Evolutionary conservation across 305 asterid species (phyloP).

Genomic region (Fraxinus dipetala): DNA sequence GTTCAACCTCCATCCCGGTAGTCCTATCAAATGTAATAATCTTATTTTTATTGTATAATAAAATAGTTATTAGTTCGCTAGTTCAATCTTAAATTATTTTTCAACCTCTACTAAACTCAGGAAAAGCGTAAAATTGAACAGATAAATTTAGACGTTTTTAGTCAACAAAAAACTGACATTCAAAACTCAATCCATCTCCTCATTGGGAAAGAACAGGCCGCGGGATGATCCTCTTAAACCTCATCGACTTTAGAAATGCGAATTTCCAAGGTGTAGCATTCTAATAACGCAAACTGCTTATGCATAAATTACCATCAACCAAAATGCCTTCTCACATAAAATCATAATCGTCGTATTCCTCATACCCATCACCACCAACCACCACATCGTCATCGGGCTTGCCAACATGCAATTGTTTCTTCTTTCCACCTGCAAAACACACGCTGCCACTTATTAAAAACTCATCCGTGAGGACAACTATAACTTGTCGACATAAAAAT

Average conservation of each 20-base stretch:
- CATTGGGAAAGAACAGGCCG: slow-evolving; percentile 34
- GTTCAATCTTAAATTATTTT: neutral
- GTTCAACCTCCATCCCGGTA: neutral
- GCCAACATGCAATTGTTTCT: slow-evolving; percentile 68
- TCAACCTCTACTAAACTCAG: neutral
- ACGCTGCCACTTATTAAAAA: slow-evolving; percentile 1
- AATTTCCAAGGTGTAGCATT: slow-evolving; percentile 15
- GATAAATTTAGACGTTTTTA: neutral
- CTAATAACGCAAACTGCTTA: slow-evolving; percentile 15
- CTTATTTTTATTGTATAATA: no score
- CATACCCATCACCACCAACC: slow-evolving; percentile 30
- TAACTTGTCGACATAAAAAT: neutral
- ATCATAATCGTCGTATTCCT: slow-evolving; percentile 47
- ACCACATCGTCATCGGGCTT: slow-evolving; percentile 64
- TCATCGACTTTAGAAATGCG: slow-evolving; percentile 13
- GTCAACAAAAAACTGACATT: neutral
- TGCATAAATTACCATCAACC: neutral
- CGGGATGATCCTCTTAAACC: slow-evolving; percentile 22
- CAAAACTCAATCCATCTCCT: slow-evolving; percentile 31
- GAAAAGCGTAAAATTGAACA: neutral
- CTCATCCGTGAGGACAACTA: neutral
- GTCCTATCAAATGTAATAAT: neutral
- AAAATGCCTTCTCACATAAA: slow-evolving; percentile 41
- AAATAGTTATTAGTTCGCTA: no score
- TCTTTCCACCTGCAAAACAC: slow-evolving; percentile 61